phyloP scores from a whole-genome alignment of 2,329 filamentous ascomycete species.

The Aspergillus puulaauensis region DNA sequence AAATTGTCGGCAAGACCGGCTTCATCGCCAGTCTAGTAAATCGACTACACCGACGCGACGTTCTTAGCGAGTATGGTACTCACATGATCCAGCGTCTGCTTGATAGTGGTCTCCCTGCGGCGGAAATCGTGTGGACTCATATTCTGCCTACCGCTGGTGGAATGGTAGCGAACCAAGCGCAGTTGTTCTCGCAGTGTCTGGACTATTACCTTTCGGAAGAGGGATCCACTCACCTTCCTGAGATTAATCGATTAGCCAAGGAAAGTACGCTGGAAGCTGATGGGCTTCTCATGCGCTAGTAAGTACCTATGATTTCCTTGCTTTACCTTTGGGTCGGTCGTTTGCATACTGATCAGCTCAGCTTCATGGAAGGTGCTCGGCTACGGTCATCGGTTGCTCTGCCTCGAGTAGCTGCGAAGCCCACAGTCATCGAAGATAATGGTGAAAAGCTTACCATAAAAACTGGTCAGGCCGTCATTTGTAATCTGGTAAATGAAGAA shows the following conservation, averaged over 20 bases:
- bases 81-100: conserved; percentile 57
- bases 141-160: conserved; percentile 59
- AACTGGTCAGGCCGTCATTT: conserved; percentile 34
- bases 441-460: conserved; percentile 33
- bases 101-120: conserved; percentile 44
- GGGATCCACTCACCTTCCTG: conserved; percentile 48
- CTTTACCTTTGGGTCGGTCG: not conserved
- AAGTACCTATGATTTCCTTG: conserved; percentile 15
- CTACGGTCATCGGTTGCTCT: conserved; percentile 39
- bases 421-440: conserved; percentile 35
- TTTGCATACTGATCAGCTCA: conserved; percentile 15
- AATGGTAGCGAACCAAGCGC: conserved; percentile 57
- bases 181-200: conserved; percentile 57
- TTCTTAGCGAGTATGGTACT: conserved; percentile 53
- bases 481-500: conserved; percentile 35
- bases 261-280: conserved; percentile 46
- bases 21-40: conserved; percentile 43
- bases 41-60: conserved; percentile 39
- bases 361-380: conserved; percentile 43
- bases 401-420: conserved; percentile 34
- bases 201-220: conserved; percentile 57
- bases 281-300: conserved; percentile 53
- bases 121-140: conserved; percentile 57
- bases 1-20: conserved; percentile 43
- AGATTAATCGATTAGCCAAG: conserved; percentile 50